Conservation (phyloP, 768 basidiomycete species). For the Clitopilus passeckerianus region DNA sequence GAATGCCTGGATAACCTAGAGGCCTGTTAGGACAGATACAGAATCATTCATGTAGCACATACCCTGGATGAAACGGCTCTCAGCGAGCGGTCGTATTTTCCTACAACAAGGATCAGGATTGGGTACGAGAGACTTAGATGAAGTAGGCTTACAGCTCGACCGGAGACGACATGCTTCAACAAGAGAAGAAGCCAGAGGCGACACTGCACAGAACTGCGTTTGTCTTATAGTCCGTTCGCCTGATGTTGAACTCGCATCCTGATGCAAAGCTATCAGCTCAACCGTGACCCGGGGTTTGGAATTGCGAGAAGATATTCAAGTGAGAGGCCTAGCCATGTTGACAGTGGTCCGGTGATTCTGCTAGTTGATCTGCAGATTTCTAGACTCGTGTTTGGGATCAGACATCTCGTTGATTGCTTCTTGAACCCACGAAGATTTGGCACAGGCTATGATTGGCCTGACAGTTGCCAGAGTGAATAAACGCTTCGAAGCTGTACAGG, state of each 20-base stretch:
- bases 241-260: not conserved
- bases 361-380: not conserved
- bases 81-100: not conserved
- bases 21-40: not conserved
- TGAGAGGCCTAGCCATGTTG: not conserved
- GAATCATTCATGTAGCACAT: not conserved
- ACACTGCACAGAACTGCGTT: not conserved
- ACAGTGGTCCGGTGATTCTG: not conserved
- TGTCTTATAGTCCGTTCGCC: not conserved
- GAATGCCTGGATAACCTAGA: not conserved
- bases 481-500: not conserved
- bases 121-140: not conserved
- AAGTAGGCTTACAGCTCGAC: not conserved
- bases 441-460: no score
- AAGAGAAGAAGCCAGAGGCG: not conserved
- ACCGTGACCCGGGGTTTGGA: not conserved
- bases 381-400: not conserved
- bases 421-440: not conserved
- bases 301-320: not conserved
- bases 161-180: not conserved
- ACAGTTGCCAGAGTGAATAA: not conserved
- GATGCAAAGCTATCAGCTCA: not conserved
- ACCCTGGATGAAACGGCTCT: not conserved
- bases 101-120: not conserved
- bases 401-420: not conserved